These are phyloP conservation scores for Clavulina sp. DNA, from an alignment of 768 basidiomycete species.

Conservation along the genomic window DNA sequence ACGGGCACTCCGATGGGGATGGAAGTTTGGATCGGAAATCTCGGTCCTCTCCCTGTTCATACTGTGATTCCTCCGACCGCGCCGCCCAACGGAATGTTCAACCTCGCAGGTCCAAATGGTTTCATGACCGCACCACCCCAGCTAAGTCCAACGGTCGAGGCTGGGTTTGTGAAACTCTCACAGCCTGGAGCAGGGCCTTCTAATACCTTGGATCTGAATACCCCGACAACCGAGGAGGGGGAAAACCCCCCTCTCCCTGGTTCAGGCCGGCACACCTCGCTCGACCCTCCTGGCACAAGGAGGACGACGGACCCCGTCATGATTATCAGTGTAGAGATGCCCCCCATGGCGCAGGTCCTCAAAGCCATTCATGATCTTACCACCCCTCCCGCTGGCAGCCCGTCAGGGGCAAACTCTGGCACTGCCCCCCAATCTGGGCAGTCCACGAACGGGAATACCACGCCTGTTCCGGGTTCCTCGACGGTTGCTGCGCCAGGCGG, in stretches of 20 bases:
- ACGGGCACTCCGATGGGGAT: slow-evolving; percentile 44
- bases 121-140: slow-evolving; percentile 3
- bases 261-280: slow-evolving; percentile 1
- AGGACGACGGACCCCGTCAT: slow-evolving; percentile 29
- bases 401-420: neutral
- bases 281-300: slow-evolving; percentile 12
- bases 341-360: slow-evolving; percentile 54
- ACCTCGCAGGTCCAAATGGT: slow-evolving; percentile 7
- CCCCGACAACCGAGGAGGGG: too few relatives aligned
- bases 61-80: slow-evolving; percentile 46
- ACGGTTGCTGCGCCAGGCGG: slow-evolving; percentile 1
- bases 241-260: neutral
- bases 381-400: neutral
- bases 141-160: slow-evolving; percentile 7
- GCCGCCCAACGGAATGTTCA: slow-evolving; percentile 16
- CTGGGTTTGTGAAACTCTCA: neutral
- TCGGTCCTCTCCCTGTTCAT: slow-evolving; percentile 74
- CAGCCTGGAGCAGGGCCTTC: slow-evolving; percentile 7
- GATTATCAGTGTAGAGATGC: slow-evolving; percentile 75
- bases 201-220: slow-evolving; percentile 9
- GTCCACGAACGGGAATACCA: too few relatives aligned
- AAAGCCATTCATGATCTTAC: slow-evolving; percentile 39
- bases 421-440: too few relatives aligned
- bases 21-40: slow-evolving; percentile 75
- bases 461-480: too few relatives aligned